Percentiles rank a stretch among this genome's conserved stretches.
Conservation (phyloP, 352 stramenopile species). For the Globisporangium heterothallicum region DNA sequence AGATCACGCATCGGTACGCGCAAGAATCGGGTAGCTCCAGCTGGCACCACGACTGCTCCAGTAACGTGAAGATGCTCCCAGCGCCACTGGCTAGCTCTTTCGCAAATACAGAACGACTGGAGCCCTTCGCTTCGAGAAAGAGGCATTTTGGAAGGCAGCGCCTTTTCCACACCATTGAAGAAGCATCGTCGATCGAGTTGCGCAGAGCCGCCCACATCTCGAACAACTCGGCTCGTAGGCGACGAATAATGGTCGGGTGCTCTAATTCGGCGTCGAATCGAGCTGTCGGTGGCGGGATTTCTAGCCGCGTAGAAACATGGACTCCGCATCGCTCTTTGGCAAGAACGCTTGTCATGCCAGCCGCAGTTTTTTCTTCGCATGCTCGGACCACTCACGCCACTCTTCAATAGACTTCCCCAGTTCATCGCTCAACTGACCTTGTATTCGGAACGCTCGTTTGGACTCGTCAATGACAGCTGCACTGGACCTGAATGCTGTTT, state of each 20-base stretch:
- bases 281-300: too few species aligned
- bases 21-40: not conserved
- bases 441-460: constrained; percentile 41
- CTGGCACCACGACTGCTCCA: not conserved
- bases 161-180: too few species aligned
- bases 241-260: too few species aligned
- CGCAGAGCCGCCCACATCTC: too few species aligned
- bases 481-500: constrained; percentile 9
- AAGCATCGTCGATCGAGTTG: too few species aligned
- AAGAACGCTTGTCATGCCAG: not conserved
- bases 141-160: too few species aligned
- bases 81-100: not conserved
- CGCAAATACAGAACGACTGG: too few species aligned
- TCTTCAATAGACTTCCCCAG: not conserved
- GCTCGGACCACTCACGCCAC: constrained; percentile 12
- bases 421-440: constrained; percentile 13
- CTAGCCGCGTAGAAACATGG: too few species aligned
- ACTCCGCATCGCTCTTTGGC: too few species aligned
- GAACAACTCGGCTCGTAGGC: too few species aligned
- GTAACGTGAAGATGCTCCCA: not conserved
- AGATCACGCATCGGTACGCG: not conserved
- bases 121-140: too few species aligned
- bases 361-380: constrained; percentile 1
- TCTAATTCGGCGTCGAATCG: too few species aligned
- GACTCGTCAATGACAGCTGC: constrained; percentile 32